Base-by-base conservation (phyloP, 805 yeast genomes). In the Wickerhamiella shivajii region DNA sequence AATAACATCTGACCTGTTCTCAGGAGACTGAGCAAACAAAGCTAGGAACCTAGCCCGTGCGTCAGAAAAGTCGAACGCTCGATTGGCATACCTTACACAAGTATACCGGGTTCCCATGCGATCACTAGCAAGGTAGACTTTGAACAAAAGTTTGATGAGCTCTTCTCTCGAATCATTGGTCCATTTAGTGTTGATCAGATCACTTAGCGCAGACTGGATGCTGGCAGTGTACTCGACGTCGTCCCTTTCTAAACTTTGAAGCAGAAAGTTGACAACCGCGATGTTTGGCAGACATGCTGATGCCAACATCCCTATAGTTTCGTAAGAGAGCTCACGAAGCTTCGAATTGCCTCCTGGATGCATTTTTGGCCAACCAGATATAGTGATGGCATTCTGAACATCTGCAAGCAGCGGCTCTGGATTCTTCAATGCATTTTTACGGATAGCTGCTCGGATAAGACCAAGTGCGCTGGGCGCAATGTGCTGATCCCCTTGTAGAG, bases 221-320 rank as follows among this genome's bases (percentile, higher is more conserved):
- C 80, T 67, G 2, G 77, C 53, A 39, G 77, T 63, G 38, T 79
- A 58, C 11, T 77, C 85, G 0, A 66, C 42, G 4, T 61, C 42
- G 40, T 85, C 96, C 2, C 69, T 68, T 33, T 64, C 66, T 24
- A 85, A 54, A 16, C 90, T 73, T 23, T 73, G 72, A 41, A 84
- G 74, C 13, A 85, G 54, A 46, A 83, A 84, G 31, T 67, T 68
- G 24, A 81, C 50, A 40, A 66, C 69, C 0, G 64, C 50, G 23
- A 20, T 73, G 49, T 1, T 49, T 44, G 1, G 68, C 60, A 24
- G 66, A 59, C 21, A 65, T 61, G 36, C 65, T 61, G 22, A 24
- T 12, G 24, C 17, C 32, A 77, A 60, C 14, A 71, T 64, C 2
- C 93, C 90, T 16, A 85, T 52, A 0, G 92, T 74, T 50, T 80